These are phyloP conservation scores for Lactarius trivialis DNA, from an alignment of 768 basidiomycete species.

Conservation along the genomic window DNA sequence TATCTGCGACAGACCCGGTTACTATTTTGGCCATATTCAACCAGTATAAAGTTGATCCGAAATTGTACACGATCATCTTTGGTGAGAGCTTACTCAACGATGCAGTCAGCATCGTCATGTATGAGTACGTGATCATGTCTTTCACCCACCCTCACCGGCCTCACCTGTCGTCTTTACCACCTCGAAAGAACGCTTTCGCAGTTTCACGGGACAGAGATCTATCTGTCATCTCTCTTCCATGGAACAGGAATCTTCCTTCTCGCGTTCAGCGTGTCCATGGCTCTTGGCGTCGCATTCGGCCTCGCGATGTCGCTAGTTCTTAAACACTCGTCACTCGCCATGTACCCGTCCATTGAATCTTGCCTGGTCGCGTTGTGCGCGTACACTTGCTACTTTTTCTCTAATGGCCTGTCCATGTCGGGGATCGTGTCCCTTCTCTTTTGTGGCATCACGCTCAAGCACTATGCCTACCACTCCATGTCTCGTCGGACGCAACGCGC, in stretches of 20 bases:
- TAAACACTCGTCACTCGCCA: slow-evolving; percentile 85
- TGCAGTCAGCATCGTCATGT: slow-evolving; percentile 99
- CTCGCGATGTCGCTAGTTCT: slow-evolving; percentile 86
- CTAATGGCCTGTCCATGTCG: slow-evolving; percentile 91
- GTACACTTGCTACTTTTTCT: slow-evolving; percentile 98
- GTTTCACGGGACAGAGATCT: slow-evolving; percentile 88
- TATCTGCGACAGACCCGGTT: slow-evolving; percentile 97
- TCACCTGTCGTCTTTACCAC: not conserved
- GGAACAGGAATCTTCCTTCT: slow-evolving; percentile 92
- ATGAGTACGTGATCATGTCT: slow-evolving; percentile 71
- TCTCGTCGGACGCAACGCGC: slow-evolving; percentile 89
- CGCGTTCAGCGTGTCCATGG: slow-evolving; percentile 83
- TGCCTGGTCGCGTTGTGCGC: slow-evolving; percentile 92
- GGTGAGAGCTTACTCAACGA: slow-evolving; percentile 97
- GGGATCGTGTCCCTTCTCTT: slow-evolving; percentile 98
- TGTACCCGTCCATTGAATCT: slow-evolving; percentile 94
- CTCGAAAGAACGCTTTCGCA: slow-evolving; percentile 74
- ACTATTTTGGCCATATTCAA: slow-evolving; percentile 98
- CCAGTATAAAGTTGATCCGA: slow-evolving; percentile 89
- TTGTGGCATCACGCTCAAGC: slow-evolving; percentile 98
- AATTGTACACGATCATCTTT: slow-evolving; percentile 89
- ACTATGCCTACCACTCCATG: slow-evolving; percentile 99
- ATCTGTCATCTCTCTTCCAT: slow-evolving; percentile 78
- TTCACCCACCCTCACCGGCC: not conserved
- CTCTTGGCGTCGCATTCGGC: slow-evolving; percentile 85